Evolutionary conservation across 1,284 basidiomycete genomes (phyloP).

Genomic region (Ceratobasidium sp.): DNA sequence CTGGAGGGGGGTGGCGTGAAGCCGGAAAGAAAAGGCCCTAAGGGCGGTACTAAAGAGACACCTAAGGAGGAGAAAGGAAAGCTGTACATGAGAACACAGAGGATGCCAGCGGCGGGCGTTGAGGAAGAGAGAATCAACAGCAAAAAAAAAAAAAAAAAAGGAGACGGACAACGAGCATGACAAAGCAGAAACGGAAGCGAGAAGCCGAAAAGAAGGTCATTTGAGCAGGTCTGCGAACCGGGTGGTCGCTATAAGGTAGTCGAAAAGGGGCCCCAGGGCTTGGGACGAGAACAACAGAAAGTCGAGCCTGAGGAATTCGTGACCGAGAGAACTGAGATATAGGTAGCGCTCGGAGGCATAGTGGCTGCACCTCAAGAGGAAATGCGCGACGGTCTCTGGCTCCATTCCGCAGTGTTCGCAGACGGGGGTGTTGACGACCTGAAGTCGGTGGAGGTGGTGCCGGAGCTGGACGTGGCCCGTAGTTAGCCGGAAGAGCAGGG

Average conservation of each 20-base stretch:
- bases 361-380: neutral
- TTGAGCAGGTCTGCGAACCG: neutral
- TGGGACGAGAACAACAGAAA: neutral
- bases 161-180: neutral
- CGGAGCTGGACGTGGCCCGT: slow-evolving; percentile 20
- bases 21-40: too few relatives aligned
- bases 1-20: too few relatives aligned
- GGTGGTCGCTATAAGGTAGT: neutral
- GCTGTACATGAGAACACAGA: too few relatives aligned
- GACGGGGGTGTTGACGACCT: neutral
- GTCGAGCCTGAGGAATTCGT: neutral
- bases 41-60: too few relatives aligned
- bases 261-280: neutral
- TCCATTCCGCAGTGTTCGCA: neutral
- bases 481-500: slow-evolving; percentile 9
- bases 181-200: neutral
- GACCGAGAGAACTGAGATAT: neutral
- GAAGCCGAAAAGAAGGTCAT: neutral
- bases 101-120: too few relatives aligned
- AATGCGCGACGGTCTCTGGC: slow-evolving; percentile 2
- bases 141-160: neutral
- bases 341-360: neutral
- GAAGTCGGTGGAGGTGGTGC: neutral
- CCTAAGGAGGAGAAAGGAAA: too few relatives aligned
- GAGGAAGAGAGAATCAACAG: neutral